Conservation (phyloP, 1,139 yeast genomes). For the Pichia sp. region DNA sequence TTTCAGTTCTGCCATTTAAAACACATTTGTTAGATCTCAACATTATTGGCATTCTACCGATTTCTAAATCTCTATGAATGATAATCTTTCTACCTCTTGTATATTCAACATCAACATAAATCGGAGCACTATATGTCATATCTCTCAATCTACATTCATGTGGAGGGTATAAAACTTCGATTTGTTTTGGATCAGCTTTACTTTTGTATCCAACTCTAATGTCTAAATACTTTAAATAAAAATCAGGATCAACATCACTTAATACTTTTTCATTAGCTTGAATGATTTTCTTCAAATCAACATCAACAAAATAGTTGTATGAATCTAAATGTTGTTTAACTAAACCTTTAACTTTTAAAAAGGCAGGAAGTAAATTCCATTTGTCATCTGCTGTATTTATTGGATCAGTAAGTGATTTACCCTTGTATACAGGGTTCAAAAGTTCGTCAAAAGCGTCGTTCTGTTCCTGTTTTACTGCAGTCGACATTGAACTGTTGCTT, state of each 20-base stretch:
- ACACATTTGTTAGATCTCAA: constrained; percentile 88
- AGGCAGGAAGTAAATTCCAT: constrained; percentile 95
- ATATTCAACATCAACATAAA: constrained; percentile 93
- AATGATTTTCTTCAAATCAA: constrained; percentile 86
- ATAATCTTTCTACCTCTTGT: constrained; percentile 91
- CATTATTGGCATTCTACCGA: constrained; percentile 98
- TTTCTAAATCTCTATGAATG: constrained; percentile 83
- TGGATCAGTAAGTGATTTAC: constrained; percentile 80
- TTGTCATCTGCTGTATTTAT: constrained; percentile 89
- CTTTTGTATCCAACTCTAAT: constrained; percentile 80
- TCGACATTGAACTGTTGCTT: too few species aligned
- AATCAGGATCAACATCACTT: constrained; percentile 96
- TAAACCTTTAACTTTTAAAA: constrained; percentile 87
- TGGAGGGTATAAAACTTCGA: constrained; percentile 73
- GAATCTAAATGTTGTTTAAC: constrained; percentile 97
- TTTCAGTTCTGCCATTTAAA: constrained; percentile 68
- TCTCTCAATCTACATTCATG: constrained; percentile 96
- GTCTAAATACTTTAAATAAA: constrained; percentile 84
- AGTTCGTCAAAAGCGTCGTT: constrained; percentile 61
- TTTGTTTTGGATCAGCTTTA: constrained; percentile 42
- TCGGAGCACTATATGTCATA: constrained; percentile 92
- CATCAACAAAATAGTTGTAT: constrained; percentile 91
- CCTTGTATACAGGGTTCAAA: constrained; percentile 74
- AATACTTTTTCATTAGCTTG: constrained; percentile 83
- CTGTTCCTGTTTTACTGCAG: constrained; percentile 13